These are phyloP conservation scores for Pichia sp. DNA, from an alignment of 1,139 yeast species.

Conservation along the genomic window DNA sequence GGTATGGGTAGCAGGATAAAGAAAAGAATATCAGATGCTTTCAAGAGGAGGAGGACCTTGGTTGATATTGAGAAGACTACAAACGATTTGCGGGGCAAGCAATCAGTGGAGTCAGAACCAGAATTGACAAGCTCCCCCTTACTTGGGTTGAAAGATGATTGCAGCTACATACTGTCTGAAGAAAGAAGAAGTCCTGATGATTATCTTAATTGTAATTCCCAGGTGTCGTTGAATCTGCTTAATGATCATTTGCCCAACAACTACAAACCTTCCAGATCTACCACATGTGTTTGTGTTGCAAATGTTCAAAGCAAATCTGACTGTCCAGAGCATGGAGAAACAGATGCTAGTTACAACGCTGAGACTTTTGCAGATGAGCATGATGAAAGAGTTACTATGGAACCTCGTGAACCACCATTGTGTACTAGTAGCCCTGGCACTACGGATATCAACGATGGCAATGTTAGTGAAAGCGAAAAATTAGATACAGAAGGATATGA, in stretches of 20 bases:
- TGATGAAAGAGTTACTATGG: background rate
- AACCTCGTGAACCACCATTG: background rate
- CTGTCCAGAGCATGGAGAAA: no score
- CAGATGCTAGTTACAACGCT: background rate
- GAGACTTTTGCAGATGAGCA: background rate
- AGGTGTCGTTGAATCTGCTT: slow-evolving; percentile 4
- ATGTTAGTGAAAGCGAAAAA: background rate
- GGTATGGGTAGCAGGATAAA: slow-evolving; percentile 71
- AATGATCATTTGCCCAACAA: background rate
- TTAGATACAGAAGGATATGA: slow-evolving; percentile 17
- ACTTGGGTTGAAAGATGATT: slow-evolving; percentile 17
- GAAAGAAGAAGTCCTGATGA: slow-evolving; percentile 8
- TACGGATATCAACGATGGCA: background rate
- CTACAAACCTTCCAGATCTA: background rate
- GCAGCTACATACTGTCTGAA: slow-evolving; percentile 30
- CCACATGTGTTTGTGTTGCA: slow-evolving; percentile 2
- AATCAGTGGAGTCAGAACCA: background rate
- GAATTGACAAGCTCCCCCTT: slow-evolving; percentile 4
- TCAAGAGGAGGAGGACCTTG: slow-evolving; percentile 31
- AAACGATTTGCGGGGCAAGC: background rate
- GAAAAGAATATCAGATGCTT: slow-evolving; percentile 56
- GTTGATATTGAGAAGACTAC: background rate
- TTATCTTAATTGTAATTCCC: slow-evolving; percentile 2
- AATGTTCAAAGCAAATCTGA: background rate
- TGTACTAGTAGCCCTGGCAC: slow-evolving; percentile 4